Conservation (phyloP, 202 grass and related monocot species). For the Schoenoplectus tabernaemontani region DNA sequence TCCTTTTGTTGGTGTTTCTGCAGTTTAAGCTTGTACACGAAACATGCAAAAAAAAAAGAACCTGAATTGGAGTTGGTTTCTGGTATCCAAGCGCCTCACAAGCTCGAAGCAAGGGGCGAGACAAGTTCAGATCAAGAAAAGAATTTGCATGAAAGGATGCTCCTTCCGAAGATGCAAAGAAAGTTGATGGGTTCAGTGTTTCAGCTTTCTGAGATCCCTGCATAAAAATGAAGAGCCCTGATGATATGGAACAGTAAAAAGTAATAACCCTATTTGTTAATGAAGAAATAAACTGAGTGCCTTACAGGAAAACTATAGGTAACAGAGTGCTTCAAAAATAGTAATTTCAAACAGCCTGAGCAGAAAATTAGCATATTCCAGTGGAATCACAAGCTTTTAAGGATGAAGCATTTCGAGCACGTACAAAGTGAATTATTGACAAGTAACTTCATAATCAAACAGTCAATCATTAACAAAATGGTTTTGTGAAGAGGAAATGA, state of each 20-base stretch:
- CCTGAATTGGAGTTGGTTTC: slow-evolving; percentile 96
- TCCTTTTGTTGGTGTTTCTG: background rate
- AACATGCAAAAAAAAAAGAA: slow-evolving; percentile 9
- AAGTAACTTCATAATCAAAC: background rate
- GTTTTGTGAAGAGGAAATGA: background rate
- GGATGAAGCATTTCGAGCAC: background rate
- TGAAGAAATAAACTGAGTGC: background rate
- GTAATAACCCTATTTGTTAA: background rate
- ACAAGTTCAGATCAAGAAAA: slow-evolving; percentile 87
- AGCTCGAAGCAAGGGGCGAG: slow-evolving; percentile 69
- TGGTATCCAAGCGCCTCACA: slow-evolving; percentile 87
- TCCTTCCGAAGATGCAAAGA: slow-evolving; percentile 61
- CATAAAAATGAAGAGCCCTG: background rate
- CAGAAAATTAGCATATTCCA: background rate
- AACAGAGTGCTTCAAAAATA: background rate
- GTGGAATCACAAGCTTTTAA: background rate
- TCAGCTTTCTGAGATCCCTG: slow-evolving; percentile 4
- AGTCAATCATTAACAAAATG: background rate
- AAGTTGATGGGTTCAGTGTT: slow-evolving; percentile 27
- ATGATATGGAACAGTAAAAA: background rate
- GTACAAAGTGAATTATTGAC: background rate
- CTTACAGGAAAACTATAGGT: background rate
- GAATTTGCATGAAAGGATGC: slow-evolving; percentile 88
- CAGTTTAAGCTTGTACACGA: background rate
- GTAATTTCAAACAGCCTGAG: background rate